A percentile compares a stretch with the other conserved stretches of the same genome.
Evolutionary conservation across 2,329 filamentous ascomycete species (phyloP).

Genomic region (Microdochium paspali): DNA sequence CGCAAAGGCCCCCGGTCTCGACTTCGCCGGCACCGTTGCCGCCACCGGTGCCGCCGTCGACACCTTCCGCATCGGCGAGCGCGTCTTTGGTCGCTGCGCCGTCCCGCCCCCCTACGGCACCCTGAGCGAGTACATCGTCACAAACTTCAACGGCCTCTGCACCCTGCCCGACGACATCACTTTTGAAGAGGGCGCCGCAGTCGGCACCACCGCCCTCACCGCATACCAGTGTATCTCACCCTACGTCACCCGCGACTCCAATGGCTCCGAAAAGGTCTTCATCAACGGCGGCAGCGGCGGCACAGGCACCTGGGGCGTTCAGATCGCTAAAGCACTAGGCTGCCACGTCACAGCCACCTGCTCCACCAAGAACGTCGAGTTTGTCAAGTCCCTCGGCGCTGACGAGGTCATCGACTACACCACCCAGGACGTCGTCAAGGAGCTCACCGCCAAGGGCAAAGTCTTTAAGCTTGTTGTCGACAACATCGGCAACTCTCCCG

Average conservation of each 20-base stretch:
- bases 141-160: slow-evolving; percentile 18
- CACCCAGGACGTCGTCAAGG: slow-evolving; percentile 39
- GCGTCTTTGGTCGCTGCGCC: slow-evolving; percentile 32
- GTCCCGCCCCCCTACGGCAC: slow-evolving; percentile 24
- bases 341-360: slow-evolving; percentile 2
- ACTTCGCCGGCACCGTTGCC: slow-evolving; percentile 29
- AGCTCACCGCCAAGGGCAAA: slow-evolving; percentile 34
- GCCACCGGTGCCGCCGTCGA: slow-evolving; percentile 16
- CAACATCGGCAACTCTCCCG: slow-evolving; percentile 39
- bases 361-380: slow-evolving; percentile 12
- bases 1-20: not conserved
- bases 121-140: slow-evolving; percentile 29
- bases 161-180: slow-evolving; percentile 31
- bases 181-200: slow-evolving; percentile 27
- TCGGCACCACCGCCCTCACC: slow-evolving; percentile 35
- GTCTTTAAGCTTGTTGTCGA: slow-evolving; percentile 47
- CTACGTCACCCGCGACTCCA: slow-evolving; percentile 35
- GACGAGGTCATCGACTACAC: slow-evolving; percentile 42
- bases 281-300: slow-evolving; percentile 7
- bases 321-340: slow-evolving; percentile 3
- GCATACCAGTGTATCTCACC: slow-evolving; percentile 38
- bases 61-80: slow-evolving; percentile 25
- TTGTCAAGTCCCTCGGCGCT: slow-evolving; percentile 35
- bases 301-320: slow-evolving; percentile 5
- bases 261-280: slow-evolving; percentile 45